Evolutionary conservation across 164 flowering plant species (phyloP).

Genomic region (Amborella trichopoda): DNA sequence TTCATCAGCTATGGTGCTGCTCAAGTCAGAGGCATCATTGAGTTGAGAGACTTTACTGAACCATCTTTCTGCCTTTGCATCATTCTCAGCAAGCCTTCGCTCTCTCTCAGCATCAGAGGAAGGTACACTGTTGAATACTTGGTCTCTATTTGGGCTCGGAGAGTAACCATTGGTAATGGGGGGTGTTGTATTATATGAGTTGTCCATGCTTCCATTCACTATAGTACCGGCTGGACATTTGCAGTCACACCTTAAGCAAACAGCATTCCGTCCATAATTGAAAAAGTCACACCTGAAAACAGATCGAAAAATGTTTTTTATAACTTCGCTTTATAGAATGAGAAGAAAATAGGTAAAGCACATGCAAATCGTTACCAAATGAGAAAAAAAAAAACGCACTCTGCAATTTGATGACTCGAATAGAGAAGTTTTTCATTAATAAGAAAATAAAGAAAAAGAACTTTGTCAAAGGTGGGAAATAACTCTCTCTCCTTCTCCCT

Average conservation of each 20-base stretch:
- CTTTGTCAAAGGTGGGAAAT: too few relatives aligned
- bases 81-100: conserved; percentile 36
- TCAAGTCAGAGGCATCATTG: conserved; percentile 30
- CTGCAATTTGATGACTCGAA: too few relatives aligned
- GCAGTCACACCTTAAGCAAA: conserved; percentile 90
- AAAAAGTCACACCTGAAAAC: conserved; percentile 71
- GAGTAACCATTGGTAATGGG: conserved; percentile 11
- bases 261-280: conserved; percentile 63
- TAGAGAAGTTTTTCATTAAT: too few relatives aligned
- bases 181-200: conserved; percentile 7
- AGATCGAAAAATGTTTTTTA: not conserved
- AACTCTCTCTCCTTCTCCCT: too few relatives aligned
- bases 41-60: conserved; percentile 56
- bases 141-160: not conserved
- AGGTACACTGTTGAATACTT: too few relatives aligned
- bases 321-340: too few relatives aligned
- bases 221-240: conserved; percentile 43
- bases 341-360: too few relatives aligned
- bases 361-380: too few relatives aligned
- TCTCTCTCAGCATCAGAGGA: conserved; percentile 28
- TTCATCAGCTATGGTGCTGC: conserved; percentile 34
- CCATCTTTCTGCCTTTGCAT: conserved; percentile 55
- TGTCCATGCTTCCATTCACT: too few relatives aligned
- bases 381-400: too few relatives aligned
- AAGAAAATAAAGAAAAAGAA: too few relatives aligned